A percentile compares a stretch with the other conserved stretches of the same genome.
Evolutionary conservation across 2,329 filamentous ascomycete species (phyloP).

Genomic region (Fusarium phyllophilum): DNA sequence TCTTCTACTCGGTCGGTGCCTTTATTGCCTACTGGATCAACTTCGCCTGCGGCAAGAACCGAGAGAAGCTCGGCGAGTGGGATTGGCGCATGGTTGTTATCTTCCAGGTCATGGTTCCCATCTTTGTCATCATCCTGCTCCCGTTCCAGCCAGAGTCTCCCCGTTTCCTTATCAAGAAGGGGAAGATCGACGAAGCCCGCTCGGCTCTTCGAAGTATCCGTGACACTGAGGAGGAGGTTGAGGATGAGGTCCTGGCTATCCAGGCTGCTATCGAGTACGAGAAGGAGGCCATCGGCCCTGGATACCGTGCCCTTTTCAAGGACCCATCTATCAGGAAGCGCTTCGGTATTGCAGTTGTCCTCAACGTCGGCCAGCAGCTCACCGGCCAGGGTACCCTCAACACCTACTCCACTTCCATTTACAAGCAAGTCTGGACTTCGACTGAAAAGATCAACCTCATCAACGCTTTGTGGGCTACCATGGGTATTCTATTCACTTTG

Average conservation of each 20-base stretch:
- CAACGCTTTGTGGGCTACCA: conserved; percentile 79
- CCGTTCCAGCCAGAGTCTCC: conserved; percentile 76
- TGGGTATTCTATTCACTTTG: conserved; percentile 77
- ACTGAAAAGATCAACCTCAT: conserved; percentile 73
- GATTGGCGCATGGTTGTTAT: conserved; percentile 79
- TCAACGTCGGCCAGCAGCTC: conserved; percentile 78
- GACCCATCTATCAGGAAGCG: conserved; percentile 75
- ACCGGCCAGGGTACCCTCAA: conserved; percentile 79
- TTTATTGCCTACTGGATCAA: conserved; percentile 67
- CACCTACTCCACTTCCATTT: conserved; percentile 78
- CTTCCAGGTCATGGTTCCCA: conserved; percentile 75
- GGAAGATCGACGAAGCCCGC: conserved; percentile 69
- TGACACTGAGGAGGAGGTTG: conserved; percentile 71
- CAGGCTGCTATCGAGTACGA: conserved; percentile 77
- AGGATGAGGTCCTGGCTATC: conserved; percentile 72
- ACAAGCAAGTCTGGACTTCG: conserved; percentile 73
- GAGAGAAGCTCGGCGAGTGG: conserved; percentile 70
- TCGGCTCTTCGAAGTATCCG: conserved; percentile 68
- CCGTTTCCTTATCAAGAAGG: conserved; percentile 72
- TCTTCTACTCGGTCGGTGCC: conserved; percentile 71
- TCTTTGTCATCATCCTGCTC: conserved; percentile 68
- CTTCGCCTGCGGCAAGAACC: conserved; percentile 68
- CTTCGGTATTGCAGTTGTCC: conserved; percentile 69
- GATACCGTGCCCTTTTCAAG: conserved; percentile 75
- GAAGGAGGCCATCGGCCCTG: conserved; percentile 72